Conservation (phyloP, 768 basidiomycete species). For the Boletus rubroflammeus region DNA sequence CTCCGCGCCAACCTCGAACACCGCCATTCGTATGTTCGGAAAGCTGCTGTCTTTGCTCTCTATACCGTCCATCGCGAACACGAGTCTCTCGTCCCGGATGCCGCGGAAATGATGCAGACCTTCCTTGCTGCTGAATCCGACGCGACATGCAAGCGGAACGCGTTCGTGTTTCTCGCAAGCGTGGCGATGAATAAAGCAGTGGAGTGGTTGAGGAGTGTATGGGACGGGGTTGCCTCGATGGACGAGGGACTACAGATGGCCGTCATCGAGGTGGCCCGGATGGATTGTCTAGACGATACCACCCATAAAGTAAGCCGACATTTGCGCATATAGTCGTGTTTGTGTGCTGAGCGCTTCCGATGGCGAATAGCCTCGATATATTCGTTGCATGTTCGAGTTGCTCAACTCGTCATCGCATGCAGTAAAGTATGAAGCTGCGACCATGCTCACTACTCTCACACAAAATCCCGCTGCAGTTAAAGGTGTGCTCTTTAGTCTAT, state of each 20-base stretch:
- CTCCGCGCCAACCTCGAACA: slow-evolving; percentile 94
- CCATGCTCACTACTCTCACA: slow-evolving; percentile 88
- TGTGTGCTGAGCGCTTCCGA: slow-evolving; percentile 2
- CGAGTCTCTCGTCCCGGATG: slow-evolving; percentile 93
- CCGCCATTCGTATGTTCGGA: slow-evolving; percentile 95
- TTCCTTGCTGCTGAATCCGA: slow-evolving; percentile 96
- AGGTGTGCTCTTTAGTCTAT: slow-evolving; percentile 44
- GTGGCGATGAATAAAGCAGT: slow-evolving; percentile 88
- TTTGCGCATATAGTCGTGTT: neutral
- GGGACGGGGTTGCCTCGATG: slow-evolving; percentile 75
- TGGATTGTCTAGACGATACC: slow-evolving; percentile 85
- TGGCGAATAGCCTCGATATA: slow-evolving; percentile 73
- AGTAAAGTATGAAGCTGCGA: slow-evolving; percentile 97
- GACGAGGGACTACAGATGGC: slow-evolving; percentile 96
- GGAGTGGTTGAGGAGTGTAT: slow-evolving; percentile 82
- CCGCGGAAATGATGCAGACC: slow-evolving; percentile 91
- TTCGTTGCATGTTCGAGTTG: slow-evolving; percentile 89
- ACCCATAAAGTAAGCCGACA: slow-evolving; percentile 64
- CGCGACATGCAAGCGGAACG: slow-evolving; percentile 94
- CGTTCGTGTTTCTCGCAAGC: slow-evolving; percentile 89
- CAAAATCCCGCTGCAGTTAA: slow-evolving; percentile 96
- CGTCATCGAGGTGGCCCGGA: slow-evolving; percentile 87
- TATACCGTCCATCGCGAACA: slow-evolving; percentile 93
- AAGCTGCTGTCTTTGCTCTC: slow-evolving; percentile 96
- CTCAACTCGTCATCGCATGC: slow-evolving; percentile 86